Evolutionary conservation across 371 early-diverging fungal genomes (phyloP), one percentile per base, ranked within the genome.

Genomic region (Lichtheimia hyalospora): DNA sequence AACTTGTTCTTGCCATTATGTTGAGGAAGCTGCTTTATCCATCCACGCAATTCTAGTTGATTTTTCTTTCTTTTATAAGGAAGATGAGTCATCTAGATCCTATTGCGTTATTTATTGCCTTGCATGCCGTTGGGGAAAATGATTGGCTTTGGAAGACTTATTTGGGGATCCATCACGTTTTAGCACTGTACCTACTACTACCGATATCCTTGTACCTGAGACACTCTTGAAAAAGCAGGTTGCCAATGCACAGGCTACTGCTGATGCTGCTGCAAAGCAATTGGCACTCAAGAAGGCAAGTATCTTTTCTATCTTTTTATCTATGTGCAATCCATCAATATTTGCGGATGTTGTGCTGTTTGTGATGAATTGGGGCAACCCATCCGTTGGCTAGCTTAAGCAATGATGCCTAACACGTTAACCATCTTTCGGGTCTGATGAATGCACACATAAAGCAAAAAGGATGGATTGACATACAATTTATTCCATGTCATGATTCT

Each of bases 161-260:
- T 34, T 8, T 34, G 34, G 34, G 34, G 34, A 34, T 34, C 2
- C 34, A 39, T 13, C 23, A 18, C 16, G n/a, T n/a, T 61, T 23
- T 54, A 73, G 71, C 61, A 64, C 65, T 58, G 77, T 72, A 51
- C 73, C 80, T 64, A 75, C 81, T 67, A 68, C 73, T 72, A 69
- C 75, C 48, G 74, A 84, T 53, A 84, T 88, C 58, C 84, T 85
- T 68, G 84, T 85, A 62, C 96, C 96, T 70, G 96, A 96, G 85
- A 91, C 96, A 50, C 82, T 94, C 65, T 84, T 96, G 73, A 95
- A 95, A 89, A 94, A 94, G 89, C 84, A 93, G 70, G 94, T 93
- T 86, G 90, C 92, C 85, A 63, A 83, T 54, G 84, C 87, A 64
- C 89, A 87, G 61, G 88, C 85, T 70, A 83, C 84, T 70, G 87